These are phyloP conservation scores for Neofusicoccum umdonicola DNA, from an alignment of 2,329 filamentous ascomycete genomes.

Conservation along the genomic window DNA sequence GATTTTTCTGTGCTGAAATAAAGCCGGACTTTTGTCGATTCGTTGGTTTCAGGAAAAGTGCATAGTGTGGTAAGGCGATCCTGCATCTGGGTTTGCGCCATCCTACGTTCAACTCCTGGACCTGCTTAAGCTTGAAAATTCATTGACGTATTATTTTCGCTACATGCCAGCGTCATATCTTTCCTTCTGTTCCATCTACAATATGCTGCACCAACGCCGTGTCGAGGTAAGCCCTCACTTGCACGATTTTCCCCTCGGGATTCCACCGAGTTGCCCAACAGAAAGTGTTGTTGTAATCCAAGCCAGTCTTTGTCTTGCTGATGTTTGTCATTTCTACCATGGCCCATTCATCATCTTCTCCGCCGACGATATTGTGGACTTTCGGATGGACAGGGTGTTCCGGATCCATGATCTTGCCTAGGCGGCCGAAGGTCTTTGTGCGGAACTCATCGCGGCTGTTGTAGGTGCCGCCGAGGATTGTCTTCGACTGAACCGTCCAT, in stretches of 20 bases:
- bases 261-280: constrained; percentile 17
- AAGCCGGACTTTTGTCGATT: neutral
- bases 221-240: constrained; percentile 18
- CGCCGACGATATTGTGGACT: constrained; percentile 6
- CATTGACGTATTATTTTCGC: neutral
- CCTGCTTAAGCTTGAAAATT: no score
- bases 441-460: neutral
- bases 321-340: constrained; percentile 1
- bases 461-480: neutral
- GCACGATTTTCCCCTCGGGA: constrained; percentile 14
- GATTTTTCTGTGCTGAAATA: no score
- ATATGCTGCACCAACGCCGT: constrained; percentile 18
- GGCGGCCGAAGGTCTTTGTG: neutral
- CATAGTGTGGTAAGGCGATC: no score
- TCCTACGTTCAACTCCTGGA: no score
- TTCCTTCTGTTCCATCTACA: constrained; percentile 12
- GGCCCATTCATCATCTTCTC: constrained; percentile 1
- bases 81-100: no score
- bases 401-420: neutral
- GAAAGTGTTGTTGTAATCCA: constrained; percentile 19
- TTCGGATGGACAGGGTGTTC: constrained; percentile 24
- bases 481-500: neutral
- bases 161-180: neutral
- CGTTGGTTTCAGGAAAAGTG: neutral
- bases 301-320: constrained; percentile 10